Base-by-base conservation (phyloP, 2,329 filamentous ascomycete genomes). In the Volutella citrinella region DNA sequence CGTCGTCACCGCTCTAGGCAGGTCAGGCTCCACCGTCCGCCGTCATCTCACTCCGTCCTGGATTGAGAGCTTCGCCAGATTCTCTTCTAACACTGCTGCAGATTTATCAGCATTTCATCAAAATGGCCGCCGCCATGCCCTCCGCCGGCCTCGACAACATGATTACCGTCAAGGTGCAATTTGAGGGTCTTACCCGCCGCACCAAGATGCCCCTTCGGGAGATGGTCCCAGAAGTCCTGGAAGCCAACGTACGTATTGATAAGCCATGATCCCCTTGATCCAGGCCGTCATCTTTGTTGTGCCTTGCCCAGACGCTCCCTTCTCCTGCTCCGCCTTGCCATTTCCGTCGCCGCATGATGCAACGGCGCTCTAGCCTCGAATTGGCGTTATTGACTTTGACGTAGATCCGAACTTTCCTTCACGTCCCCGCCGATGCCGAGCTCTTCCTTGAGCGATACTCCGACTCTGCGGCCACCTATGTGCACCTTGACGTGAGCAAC, bases 201-300 rank as follows among this genome's bases (percentile, higher is more conserved):
- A 86, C 94, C 70, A 96, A 95, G 76, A 76, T 97, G 46, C 84
- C 88, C 36, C 76, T 97, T 56, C 81, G 82, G 59, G 91, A 97
- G 50, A 81, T 97, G 36, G 80, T 79, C 44, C 79, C 84, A 30
- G 71, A 69, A 45, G 74, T 80, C 28, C 78, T 98, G 23, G 87
- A 90, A 52, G 72, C 80, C 54, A 94, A 91, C 79, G 93, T 97
- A 77, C 60, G 84, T 76, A 49, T n/a, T n/a, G n/a, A n/a, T n/a
- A n/a, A n/a, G n/a, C n/a, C n/a, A n/a, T n/a, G 54, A 45, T 24
- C 38, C 14, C 29, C 21, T 37, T 37, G n/a, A n/a, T n/a, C n/a
- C n/a, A n/a, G n/a, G n/a, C 29, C 16, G 15, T 16, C 25, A 19
- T 34, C 20, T 28, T 21, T 11, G 13, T 22, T 13, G 16, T 31